These are phyloP conservation scores for Penicillium maclennaniae DNA, from an alignment of 495 filamentous ascomycete species.

Conservation along the genomic window DNA sequence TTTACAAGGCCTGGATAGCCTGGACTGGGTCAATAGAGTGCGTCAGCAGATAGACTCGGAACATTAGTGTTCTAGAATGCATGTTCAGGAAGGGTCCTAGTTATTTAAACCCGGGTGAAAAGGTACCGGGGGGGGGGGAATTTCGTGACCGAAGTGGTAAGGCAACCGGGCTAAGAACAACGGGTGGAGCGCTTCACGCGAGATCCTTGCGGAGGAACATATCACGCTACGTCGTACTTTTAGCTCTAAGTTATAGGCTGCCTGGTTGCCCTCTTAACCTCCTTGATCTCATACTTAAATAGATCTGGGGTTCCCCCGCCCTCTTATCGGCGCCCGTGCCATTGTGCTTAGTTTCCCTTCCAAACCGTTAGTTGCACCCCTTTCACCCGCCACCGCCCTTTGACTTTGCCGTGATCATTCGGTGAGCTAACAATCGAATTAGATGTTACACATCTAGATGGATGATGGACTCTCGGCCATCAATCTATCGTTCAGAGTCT, in stretches of 20 bases:
- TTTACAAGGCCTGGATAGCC: not conserved
- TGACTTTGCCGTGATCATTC: not conserved
- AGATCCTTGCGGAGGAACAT: too few species aligned
- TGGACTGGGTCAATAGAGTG: not conserved
- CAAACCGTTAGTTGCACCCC: not conserved
- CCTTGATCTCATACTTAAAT: not conserved
- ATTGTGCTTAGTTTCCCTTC: not conserved
- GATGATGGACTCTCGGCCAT: conserved; percentile 8
- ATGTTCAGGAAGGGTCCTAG: not conserved
- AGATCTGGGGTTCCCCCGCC: not conserved
- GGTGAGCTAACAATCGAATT: conserved; percentile 1
- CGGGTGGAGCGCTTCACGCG: not conserved
- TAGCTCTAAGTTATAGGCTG: not conserved
- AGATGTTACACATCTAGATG: conserved; percentile 7
- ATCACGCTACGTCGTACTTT: too few species aligned
- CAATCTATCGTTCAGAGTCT: not conserved
- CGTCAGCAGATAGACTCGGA: not conserved
- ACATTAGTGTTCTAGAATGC: not conserved
- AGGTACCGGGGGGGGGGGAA: not conserved
- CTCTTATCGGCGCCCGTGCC: too few species aligned
- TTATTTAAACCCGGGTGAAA: not conserved
- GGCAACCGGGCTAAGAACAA: not conserved
- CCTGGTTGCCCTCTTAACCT: not conserved
- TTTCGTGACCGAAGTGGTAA: not conserved
- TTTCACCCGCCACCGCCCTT: conserved; percentile 5